A percentile compares a stretch with the other conserved stretches of the same genome.
These are phyloP conservation scores for Candida xyloterini DNA, from an alignment of 805 yeast species.

Conservation along the genomic window DNA sequence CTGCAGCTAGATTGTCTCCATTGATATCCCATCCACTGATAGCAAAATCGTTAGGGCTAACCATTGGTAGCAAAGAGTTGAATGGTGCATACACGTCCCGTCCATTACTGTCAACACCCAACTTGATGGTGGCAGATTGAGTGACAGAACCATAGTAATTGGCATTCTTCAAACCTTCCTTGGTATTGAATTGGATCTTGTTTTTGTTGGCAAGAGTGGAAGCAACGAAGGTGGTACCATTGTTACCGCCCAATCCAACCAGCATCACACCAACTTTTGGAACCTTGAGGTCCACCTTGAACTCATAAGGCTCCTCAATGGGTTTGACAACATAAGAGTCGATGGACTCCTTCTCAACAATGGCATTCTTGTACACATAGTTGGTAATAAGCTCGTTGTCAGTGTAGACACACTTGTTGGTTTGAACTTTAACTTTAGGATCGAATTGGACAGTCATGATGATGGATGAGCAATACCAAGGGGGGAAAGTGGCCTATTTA, in stretches of 20 bases:
- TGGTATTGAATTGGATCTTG: conserved; percentile 73
- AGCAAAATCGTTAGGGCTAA: conserved; percentile 84
- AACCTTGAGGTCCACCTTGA: conserved; percentile 75
- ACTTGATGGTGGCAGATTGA: conserved; percentile 84
- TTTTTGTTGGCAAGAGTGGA: conserved; percentile 83
- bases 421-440: conserved; percentile 50
- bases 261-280: conserved; percentile 87
- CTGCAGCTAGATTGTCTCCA: conserved; percentile 63
- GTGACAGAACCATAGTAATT: conserved; percentile 95
- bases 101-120: conserved; percentile 81
- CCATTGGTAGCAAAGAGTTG: conserved; percentile 83
- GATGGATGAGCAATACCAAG: background rate
- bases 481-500: conserved; percentile 8
- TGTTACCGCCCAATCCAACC: conserved; percentile 96
- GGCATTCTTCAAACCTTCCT: conserved; percentile 66
- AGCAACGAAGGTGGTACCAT: conserved; percentile 88
- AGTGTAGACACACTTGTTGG: conserved; percentile 49
- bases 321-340: conserved; percentile 69
- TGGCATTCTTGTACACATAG: conserved; percentile 73
- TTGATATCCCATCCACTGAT: conserved; percentile 96
- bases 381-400: conserved; percentile 55
- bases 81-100: conserved; percentile 91
- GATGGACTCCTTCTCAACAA: conserved; percentile 50
- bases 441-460: conserved; percentile 33
- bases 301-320: conserved; percentile 68